Evolutionary conservation across 257 asterid genomes (phyloP), one percentile per base, ranked within the genome.

Genomic region (Nicotiana knightiana): DNA sequence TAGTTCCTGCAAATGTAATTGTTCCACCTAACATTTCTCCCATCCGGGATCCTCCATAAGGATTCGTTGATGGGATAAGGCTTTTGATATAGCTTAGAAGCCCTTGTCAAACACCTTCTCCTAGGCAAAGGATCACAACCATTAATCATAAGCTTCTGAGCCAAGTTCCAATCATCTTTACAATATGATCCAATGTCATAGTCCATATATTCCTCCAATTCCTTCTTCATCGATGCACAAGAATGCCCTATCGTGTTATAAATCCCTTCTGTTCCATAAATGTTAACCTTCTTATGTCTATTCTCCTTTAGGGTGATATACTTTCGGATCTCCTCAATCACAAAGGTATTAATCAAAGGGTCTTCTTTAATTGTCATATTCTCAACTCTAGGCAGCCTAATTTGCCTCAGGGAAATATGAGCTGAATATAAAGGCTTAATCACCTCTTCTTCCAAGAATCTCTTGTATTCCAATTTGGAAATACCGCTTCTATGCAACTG

Each of bases 51-150:
- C 30, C 81, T 89, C 98, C 99, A 93, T 0, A 92, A 92, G 81
- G 99, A 95, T 90, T 93, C 97, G 30, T 95, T 93, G 2, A 91
- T 92, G 11, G 99, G 87, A 76, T 90, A 91, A 13, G 99, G 99
- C 84, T 83, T 90, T 26, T 86, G 86, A 84, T 89, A 95, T 58
- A 92, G 93, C 86, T 92, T 93, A 0, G 99, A 93, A 13, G 99
- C 99, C 80, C 97, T 83, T n/a, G 94, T 81, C 84, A 95, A 84
- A 83, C 99, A 95, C 2, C 98, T 84, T 65, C 99, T 86, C 53
- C 98, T 77, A 0, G 99, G 99, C 89, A 95, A 76, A 0, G 98
- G 99, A 67, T 95, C 99, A 8, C 99, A 95, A 59, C 97, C 97
- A 9, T 85, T 89, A 54, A 91, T 76, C 99, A 93, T 93, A 35